These are phyloP conservation scores for Dicorynia guianensis DNA, from an alignment of 306 rosid genomes.

Conservation along the genomic window DNA sequence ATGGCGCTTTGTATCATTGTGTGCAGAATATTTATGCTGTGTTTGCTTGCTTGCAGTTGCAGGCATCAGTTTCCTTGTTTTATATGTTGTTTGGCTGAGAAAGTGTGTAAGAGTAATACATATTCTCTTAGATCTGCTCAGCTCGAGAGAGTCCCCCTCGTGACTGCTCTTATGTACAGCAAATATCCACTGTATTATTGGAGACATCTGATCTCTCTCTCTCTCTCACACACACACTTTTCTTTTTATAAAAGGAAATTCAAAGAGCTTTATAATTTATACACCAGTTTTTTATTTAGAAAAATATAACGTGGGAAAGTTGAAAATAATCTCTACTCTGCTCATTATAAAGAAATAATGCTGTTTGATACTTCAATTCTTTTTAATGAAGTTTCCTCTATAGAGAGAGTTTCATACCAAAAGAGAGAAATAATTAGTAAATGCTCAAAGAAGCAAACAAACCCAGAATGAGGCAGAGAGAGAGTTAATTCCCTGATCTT, in stretches of 20 bases:
- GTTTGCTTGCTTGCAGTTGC: slow-evolving; percentile 38
- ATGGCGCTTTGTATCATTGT: slow-evolving; percentile 65
- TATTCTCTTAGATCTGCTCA: slow-evolving; percentile 71
- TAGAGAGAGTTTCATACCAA: slow-evolving; percentile 5
- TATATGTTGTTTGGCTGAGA: slow-evolving; percentile 80
- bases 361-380: slow-evolving; percentile 30
- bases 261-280: slow-evolving; percentile 29
- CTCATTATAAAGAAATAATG: slow-evolving; percentile 12
- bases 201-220: slow-evolving; percentile 40
- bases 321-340: slow-evolving; percentile 15
- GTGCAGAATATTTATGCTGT: slow-evolving; percentile 67
- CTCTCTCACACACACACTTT: no score
- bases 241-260: slow-evolving; percentile 24
- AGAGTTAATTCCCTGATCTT: slow-evolving; percentile 47
- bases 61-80: slow-evolving; percentile 70
- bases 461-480: slow-evolving; percentile 42
- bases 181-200: slow-evolving; percentile 74
- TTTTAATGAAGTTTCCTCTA: slow-evolving; percentile 33
- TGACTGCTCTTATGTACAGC: slow-evolving; percentile 73
- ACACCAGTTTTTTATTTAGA: no score
- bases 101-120: slow-evolving; percentile 50
- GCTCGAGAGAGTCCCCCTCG: slow-evolving; percentile 61
- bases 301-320: background rate
- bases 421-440: slow-evolving; percentile 20
- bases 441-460: slow-evolving; percentile 43